phyloP scores from a whole-genome alignment of 768 basidiomycete species.

The Leucosporidium yakuticum region DNA sequence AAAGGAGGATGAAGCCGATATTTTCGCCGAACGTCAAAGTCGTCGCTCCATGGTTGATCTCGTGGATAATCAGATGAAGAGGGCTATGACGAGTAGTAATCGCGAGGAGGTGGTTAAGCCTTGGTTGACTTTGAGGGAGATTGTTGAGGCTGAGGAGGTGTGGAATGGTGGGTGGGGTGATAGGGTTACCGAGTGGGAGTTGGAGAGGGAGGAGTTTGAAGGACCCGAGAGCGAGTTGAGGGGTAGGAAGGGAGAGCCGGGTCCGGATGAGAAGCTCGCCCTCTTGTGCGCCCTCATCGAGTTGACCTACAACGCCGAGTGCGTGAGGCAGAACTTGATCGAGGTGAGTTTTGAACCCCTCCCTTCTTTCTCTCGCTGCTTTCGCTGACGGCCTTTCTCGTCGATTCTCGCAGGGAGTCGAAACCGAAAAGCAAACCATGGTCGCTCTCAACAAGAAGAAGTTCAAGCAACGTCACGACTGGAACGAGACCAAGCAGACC shows the following conservation, averaged over 20 bases:
- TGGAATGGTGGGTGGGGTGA: too few species aligned
- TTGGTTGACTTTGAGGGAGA: too few species aligned
- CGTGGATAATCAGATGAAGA: too few species aligned
- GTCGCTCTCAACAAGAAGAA: background rate
- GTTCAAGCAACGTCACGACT: background rate
- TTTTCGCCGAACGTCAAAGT: too few species aligned
- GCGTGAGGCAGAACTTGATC: background rate
- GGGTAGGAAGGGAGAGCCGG: slow-evolving; percentile 4
- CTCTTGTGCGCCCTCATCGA: slow-evolving; percentile 12
- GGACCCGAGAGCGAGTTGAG: background rate
- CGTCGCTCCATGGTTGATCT: too few species aligned
- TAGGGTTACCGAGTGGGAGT: slow-evolving; percentile 1
- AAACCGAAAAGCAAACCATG: background rate
- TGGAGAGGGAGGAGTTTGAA: background rate
- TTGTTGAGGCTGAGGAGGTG: too few species aligned
- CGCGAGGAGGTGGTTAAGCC: too few species aligned
- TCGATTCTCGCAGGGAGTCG: background rate
- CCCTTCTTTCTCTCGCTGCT: background rate
- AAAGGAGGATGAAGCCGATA: background rate
- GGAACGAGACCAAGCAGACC: background rate
- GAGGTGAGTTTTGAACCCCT: background rate
- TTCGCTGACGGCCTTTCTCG: background rate
- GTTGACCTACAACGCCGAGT: slow-evolving; percentile 12
- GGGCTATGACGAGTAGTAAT: too few species aligned
- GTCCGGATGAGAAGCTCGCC: slow-evolving; percentile 13